Base-by-base conservation (phyloP, 2,329 filamentous ascomycete genomes). In the Colletotrichum spinosum region DNA sequence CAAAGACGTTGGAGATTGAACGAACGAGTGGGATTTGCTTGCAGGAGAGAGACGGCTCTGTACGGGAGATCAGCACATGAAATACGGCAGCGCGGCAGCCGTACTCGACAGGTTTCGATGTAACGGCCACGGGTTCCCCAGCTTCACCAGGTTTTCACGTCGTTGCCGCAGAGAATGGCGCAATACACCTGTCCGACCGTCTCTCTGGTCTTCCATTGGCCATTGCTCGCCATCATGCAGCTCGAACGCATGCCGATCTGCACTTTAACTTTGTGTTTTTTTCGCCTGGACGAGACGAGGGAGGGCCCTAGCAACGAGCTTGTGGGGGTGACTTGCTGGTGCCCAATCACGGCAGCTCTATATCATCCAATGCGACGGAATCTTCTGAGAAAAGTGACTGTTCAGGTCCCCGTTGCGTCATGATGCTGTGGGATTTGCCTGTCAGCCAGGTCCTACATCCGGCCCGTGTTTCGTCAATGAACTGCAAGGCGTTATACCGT, bases 171-270 rank as follows among this genome's bases (percentile, higher is more conserved):
- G 10, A 13, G 52, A 44, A 65, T 65, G 58, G 62, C 52, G 62
- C 51, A 62, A 65, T 65, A 39, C 52, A 41, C 42, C 41, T 11
- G 52, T 52, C 49, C n/a, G 48, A 37, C 8, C 8, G 25, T 17
- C 34, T 6, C n/a, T 39, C 39, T 38, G 48, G 35, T 12, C 17
- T 15, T 55, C 41, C 52, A 65, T 65, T 65, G 62, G 62, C 35
- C 15, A 25, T 42, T 15, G 52, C 12, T n/a, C 25, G 41, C 46
- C 37, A 52, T 42, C 25, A 48, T 25, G 58, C 37, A 46, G 46
- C n/a, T 12, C 52, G 41, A 34, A 49, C n/a, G 33, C 35, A 52
- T 53, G 62, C 58, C 48, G 62, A 62, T 65, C 52, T 44, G 58
- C 41, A 62, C 52, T 62, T 35, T 53, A 12, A 48, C 56, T 39